phyloP scores from a whole-genome alignment of 768 basidiomycete genomes.

The Exidia glandulosa region DNA sequence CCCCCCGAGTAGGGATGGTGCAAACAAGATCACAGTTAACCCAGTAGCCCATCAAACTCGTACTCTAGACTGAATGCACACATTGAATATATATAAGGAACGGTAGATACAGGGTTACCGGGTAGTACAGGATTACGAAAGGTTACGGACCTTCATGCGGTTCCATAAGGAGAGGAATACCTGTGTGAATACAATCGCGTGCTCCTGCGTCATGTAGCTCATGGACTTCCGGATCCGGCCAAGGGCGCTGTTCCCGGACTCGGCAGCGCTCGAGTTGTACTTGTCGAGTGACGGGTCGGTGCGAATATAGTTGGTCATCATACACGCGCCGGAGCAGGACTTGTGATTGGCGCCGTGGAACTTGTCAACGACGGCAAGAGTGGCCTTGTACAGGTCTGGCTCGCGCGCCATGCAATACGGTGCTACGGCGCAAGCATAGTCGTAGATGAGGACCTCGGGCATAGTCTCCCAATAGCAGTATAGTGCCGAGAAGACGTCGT shows the following conservation, averaged over 20 bases:
- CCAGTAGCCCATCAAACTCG: too few relatives aligned
- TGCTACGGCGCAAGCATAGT: constrained; percentile 22
- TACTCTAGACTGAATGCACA: too few relatives aligned
- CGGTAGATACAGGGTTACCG: too few relatives aligned
- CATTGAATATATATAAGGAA: too few relatives aligned
- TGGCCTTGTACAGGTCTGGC: constrained; percentile 21
- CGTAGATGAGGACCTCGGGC: constrained; percentile 20
- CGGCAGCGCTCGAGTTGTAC: constrained; percentile 25
- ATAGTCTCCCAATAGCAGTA: constrained; percentile 21
- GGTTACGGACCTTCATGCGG: too few relatives aligned
- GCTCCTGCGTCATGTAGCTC: constrained; percentile 20
- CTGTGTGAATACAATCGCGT: constrained; percentile 17
- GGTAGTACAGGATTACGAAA: too few relatives aligned
- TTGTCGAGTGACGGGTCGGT: constrained; percentile 14
- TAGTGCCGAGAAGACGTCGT: constrained; percentile 30
- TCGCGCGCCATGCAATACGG: constrained; percentile 22
- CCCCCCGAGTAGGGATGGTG: too few relatives aligned
- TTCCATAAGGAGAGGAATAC: constrained; percentile 5
- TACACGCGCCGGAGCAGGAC: constrained; percentile 21
- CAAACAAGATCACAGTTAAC: too few relatives aligned
- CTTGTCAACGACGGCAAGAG: constrained; percentile 23
- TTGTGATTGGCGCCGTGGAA: constrained; percentile 25
- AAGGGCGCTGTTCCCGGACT: constrained; percentile 23
- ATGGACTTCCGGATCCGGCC: constrained; percentile 18
- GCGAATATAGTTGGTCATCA: constrained; percentile 17